Percentiles rank a stretch among this genome's conserved stretches.
Conservation (phyloP, 2,329 filamentous ascomycete species). For the Canariomyces notabilis region DNA sequence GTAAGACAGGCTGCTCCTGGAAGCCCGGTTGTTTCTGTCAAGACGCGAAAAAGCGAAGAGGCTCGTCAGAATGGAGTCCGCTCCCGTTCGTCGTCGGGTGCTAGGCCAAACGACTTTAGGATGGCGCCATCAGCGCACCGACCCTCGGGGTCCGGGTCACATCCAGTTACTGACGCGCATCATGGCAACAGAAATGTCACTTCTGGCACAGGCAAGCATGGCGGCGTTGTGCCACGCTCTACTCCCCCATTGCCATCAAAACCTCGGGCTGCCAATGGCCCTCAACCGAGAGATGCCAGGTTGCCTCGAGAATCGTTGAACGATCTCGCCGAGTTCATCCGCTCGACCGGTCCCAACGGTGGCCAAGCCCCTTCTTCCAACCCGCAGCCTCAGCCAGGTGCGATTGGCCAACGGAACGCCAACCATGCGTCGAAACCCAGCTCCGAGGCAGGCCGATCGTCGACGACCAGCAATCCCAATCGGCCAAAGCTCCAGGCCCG, state of each 20-base stretch:
- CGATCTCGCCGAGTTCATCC: conserved; percentile 87
- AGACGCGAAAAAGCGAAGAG: conserved; percentile 45
- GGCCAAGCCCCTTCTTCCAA: conserved; percentile 33
- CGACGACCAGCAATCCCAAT: conserved; percentile 32
- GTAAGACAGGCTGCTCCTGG: conserved; percentile 36
- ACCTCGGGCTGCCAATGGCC: conserved; percentile 28
- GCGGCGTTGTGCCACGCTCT: conserved; percentile 29
- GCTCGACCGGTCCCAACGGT: conserved; percentile 69
- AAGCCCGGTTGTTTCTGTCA: conserved; percentile 39
- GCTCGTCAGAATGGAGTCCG: conserved; percentile 35
- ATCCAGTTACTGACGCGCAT: conserved; percentile 30
- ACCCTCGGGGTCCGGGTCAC: conserved; percentile 35
- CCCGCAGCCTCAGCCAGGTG: conserved; percentile 10
- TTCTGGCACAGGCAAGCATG: conserved; percentile 24
- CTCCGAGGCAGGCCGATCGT: conserved; percentile 36
- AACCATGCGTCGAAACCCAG: conserved; percentile 33
- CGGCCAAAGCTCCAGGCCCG: conserved; percentile 63
- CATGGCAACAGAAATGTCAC: conserved; percentile 14
- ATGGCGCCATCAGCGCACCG: conserved; percentile 31
- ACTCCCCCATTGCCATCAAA: conserved; percentile 31
- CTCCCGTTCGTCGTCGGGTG: conserved; percentile 46
- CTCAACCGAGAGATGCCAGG: conserved; percentile 65
- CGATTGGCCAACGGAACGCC: conserved; percentile 32
- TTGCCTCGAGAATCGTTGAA: conserved; percentile 65
- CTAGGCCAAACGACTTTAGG: conserved; percentile 33